phyloP scores from a whole-genome alignment of 345 rosid species.

The Punica granatum region DNA sequence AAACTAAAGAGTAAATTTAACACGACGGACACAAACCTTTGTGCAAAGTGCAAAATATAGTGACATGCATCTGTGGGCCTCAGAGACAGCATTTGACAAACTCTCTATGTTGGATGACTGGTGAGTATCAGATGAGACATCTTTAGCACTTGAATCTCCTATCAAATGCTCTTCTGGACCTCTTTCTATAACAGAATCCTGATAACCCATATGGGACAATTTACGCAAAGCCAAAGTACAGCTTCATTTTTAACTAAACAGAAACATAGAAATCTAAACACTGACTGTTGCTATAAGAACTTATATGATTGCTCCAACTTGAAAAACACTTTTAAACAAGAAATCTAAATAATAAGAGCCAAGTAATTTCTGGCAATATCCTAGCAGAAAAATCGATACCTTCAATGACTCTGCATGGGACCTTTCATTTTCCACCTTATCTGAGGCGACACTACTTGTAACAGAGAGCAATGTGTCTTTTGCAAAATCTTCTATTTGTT shows the following conservation, averaged over 20 bases:
- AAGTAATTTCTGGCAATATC: not conserved
- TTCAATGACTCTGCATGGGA: conserved; percentile 31
- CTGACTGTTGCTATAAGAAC: not conserved
- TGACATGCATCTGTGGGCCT: conserved; percentile 86
- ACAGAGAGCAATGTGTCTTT: conserved; percentile 58
- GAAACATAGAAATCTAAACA: not conserved
- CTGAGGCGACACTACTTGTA: conserved; percentile 29
- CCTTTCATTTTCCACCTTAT: conserved; percentile 37
- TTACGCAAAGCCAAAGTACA: not conserved
- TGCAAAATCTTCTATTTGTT: conserved; percentile 85
- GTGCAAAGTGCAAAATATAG: conserved; percentile 96
- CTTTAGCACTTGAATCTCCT: conserved; percentile 29
- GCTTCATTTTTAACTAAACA: not conserved
- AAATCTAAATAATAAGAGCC: not conserved
- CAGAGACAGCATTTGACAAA: conserved; percentile 33
- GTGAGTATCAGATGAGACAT: conserved; percentile 33
- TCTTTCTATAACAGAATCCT: conserved; percentile 49
- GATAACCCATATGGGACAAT: conserved; percentile 8
- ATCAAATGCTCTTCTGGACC: conserved; percentile 34
- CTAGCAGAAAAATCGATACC: conserved; percentile 32
- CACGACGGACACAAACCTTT: conserved; percentile 45
- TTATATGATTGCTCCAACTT: not conserved
- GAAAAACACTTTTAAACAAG: not conserved
- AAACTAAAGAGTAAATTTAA: not conserved
- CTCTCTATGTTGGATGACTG: conserved; percentile 32